Conservation (phyloP, 2,329 filamentous ascomycete species). For the Pleurostoma richardsiae region DNA sequence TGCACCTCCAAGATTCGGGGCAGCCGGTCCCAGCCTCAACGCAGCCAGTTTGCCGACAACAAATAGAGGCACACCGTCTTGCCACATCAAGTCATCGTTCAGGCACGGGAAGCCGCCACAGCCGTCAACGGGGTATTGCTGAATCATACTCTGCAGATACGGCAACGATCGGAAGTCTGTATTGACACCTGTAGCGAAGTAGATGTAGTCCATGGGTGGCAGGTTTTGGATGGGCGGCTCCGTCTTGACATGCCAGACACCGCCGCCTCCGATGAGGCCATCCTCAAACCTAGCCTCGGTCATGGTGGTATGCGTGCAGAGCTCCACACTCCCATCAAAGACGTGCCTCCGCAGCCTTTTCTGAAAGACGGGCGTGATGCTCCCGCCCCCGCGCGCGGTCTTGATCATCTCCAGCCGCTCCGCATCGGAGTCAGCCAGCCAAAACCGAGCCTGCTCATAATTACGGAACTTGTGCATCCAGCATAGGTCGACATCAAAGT, state of each 20-base stretch:
- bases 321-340: conserved; percentile 40
- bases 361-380: conserved; percentile 63
- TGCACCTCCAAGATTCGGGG: conserved; percentile 69
- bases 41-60: conserved; percentile 63
- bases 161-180: conserved; percentile 57
- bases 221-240: conserved; percentile 45
- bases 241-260: conserved; percentile 39
- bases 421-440: conserved; percentile 67
- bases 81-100: conserved; percentile 74
- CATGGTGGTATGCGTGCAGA: conserved; percentile 56
- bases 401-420: conserved; percentile 63
- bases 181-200: conserved; percentile 70
- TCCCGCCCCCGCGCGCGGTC: conserved; percentile 68
- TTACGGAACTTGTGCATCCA: conserved; percentile 86
- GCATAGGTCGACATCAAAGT: conserved; percentile 69
- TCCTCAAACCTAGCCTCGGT: conserved; percentile 43
- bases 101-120: conserved; percentile 67
- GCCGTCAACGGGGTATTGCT: conserved; percentile 55
- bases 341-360: conserved; percentile 62
- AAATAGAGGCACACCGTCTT: conserved; percentile 66
- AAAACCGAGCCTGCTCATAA: conserved; percentile 70
- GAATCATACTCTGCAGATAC: conserved; percentile 54
- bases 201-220: conserved; percentile 62
- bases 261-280: conserved; percentile 21
- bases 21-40: conserved; percentile 65